Base-by-base conservation (phyloP, 305 asterid species). In the Solanum aculeatissimum region DNA sequence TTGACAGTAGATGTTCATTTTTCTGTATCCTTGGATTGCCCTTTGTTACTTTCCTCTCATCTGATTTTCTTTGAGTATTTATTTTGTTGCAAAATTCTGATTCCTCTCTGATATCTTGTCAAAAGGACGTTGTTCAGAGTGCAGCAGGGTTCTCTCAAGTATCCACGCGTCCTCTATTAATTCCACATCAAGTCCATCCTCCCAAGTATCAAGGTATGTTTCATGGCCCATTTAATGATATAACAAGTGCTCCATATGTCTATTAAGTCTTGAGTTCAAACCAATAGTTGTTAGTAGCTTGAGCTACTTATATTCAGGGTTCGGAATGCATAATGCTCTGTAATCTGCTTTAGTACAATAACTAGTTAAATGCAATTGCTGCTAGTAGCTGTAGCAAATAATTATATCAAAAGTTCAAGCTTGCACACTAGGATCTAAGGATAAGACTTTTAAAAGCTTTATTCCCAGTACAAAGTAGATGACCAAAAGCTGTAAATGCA, bases 121-220 rank as follows among this genome's bases (percentile, higher is more conserved):
- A 75, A 63, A 87, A 93, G 97, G 96, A 91, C 82, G 69, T 84
- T 86, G 90, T 84, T 81, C 96, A 89, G 89, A 87, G 80, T 89
- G 87, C 90, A 18, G 87, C 89, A 21, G 95, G 91, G 84, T 89
- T 90, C 86, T 88, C 97, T 86, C 90, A 95, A 84, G 89, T 88
- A 84, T 82, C 93, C 82, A 35, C 93, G 65, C 90, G 90, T 60
- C 93, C 97, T 86, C 43, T 78, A 43, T 79, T 93, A 60, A 85
- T 89, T 83, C 93, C 92, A 63, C 91, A 90, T 86, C 93, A 88
- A 81, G 53, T 86, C 85, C 90, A 91, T 89, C 88, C 88, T 84
- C 89, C 93, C 66, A 95, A 95, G 91, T 92, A 90, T 89, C 98
- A 92, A 93, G 97, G 98, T 95, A 89, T 35, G 84, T n/a, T 47